Base-by-base conservation (phyloP, 2,329 filamentous ascomycete genomes). In the Apiospora saccharicola region DNA sequence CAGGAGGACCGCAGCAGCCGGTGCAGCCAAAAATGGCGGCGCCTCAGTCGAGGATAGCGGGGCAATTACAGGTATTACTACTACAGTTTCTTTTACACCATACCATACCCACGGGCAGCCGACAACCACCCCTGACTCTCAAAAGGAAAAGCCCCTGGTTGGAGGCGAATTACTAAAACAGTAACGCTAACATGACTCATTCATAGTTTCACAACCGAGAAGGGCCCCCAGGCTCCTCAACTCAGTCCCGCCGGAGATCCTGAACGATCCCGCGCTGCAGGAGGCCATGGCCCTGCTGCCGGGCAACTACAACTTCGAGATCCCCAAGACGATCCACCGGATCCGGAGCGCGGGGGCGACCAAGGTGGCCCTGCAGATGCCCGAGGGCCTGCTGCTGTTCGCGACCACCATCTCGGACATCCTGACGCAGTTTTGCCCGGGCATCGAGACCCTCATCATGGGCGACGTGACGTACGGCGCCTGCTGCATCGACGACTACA, bases 401-500 rank as follows among this genome's bases (percentile, higher is more conserved):
- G 96, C 96, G 30, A 98, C 96, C 37, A 99, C 96, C 47, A 96
- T 99, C 76, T 98, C 96, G 4, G 96, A 99, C 81, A 98, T 99
- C 78, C 86, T 99, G 68, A 94, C 93, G 0, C 93, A 95, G 80
- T 99, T 99, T 85, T 99, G 96, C 79, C 93, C 94, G 0, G 95
- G 93, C 1, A 92, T 93, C 53, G 94, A 97, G 81, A 98, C 96
- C 1, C 87, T 98, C 71, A 99, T 99, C 82, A 99, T 99, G 96
- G 96, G 96, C 74, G 96, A 99, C 81, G 96, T 99, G 61, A 99
- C 96, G 0, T 99, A 99, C 81, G 96, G 96, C 75, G 96, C 96
- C 30, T 99, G 96, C 86, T 99, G 96, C 80, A 98, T 99, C 78
- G 96, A 99, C 81, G 96, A 99, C 84, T 99, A 97, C 84, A 99